Conservation (phyloP, 345 rosid genomes). For the Physaria fendleri region DNA sequence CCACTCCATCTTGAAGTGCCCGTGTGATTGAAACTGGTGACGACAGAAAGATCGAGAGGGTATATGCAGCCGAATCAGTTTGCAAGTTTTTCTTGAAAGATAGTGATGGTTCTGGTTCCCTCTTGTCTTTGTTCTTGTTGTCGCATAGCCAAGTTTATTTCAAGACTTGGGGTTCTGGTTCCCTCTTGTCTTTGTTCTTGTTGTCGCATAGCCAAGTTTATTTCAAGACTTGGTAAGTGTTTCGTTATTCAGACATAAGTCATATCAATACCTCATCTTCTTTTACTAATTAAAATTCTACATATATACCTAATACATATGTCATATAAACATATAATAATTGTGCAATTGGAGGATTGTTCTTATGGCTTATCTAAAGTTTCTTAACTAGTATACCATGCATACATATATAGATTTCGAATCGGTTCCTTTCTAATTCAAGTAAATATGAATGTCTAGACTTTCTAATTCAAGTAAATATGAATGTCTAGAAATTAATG, state of each 20-base stretch:
- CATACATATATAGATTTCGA: too few species aligned
- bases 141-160: slow-evolving; percentile 11
- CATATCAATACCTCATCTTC: too few species aligned
- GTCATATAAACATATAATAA: too few species aligned
- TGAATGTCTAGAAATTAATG: too few species aligned
- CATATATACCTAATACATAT: too few species aligned
- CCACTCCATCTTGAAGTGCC: slow-evolving; percentile 40
- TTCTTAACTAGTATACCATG: too few species aligned
- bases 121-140: slow-evolving; percentile 15
- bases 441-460: too few species aligned
- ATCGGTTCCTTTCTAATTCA: too few species aligned
- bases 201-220: slow-evolving; percentile 11
- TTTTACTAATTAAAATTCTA: too few species aligned
- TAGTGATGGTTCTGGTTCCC: slow-evolving; percentile 23
- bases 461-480: too few species aligned
- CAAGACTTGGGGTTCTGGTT: slow-evolving; percentile 27
- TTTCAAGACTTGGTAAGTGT: neutral
- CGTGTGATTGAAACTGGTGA: slow-evolving; percentile 12
- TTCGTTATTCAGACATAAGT: neutral
- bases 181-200: slow-evolving; percentile 18
- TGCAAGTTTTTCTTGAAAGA: slow-evolving; percentile 22
- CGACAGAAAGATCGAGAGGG: slow-evolving; percentile 4
- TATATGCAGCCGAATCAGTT: slow-evolving; percentile 27
- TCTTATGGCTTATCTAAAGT: too few species aligned
- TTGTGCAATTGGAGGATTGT: too few species aligned